Base-by-base conservation (phyloP, 179 eudicot genomes). In the Beta corolliflora region DNA sequence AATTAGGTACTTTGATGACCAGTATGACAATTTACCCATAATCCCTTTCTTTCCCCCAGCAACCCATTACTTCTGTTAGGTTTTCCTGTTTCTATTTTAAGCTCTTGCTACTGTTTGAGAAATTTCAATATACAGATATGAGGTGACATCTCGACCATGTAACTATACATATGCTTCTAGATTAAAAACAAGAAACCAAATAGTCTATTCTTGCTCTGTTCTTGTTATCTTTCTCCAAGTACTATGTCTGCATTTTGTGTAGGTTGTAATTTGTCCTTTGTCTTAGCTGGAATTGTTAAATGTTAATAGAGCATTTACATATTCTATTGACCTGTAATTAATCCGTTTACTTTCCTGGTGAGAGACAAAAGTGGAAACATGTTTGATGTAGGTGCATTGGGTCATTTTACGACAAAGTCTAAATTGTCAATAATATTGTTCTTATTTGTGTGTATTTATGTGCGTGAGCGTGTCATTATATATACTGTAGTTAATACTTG, bases 51-150 rank as follows among this genome's bases (percentile, higher is more conserved):
- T 36, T n/a, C 3, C 41, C 18, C 61, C 15, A 44, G 48, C 21
- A 45, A 19, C 56, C 58, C 25, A 46, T 54, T 59, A 80, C 63
- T 18, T 23, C 14, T 18, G 46, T 71, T 23, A 82, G 75, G 79
- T 72, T 60, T 21, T 74, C 31, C 41, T 64, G 11, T 9, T 50
- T 5, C 9, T 50, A 29, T 60, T n/a, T n/a, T n/a, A n/a, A n/a
- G n/a, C n/a, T n/a, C n/a, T n/a, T n/a, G n/a, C n/a, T n/a, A n/a
- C n/a, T 60, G n/a, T n/a, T n/a, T n/a, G 61, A 13, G 61, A 13
- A 12, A 56, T 56, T 50, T 15, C 14, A 15, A 56, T 56, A 13
- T 56, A 50, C 9, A 9, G 53, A 50, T 50, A 5, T 50, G 9
- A 50, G 53, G 6, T 50, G 53, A 9, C 9, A 4, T 50, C 9